These are phyloP conservation scores for Cyberlindnera xylosilytica DNA, from an alignment of 805 yeast species.

Conservation along the genomic window DNA sequence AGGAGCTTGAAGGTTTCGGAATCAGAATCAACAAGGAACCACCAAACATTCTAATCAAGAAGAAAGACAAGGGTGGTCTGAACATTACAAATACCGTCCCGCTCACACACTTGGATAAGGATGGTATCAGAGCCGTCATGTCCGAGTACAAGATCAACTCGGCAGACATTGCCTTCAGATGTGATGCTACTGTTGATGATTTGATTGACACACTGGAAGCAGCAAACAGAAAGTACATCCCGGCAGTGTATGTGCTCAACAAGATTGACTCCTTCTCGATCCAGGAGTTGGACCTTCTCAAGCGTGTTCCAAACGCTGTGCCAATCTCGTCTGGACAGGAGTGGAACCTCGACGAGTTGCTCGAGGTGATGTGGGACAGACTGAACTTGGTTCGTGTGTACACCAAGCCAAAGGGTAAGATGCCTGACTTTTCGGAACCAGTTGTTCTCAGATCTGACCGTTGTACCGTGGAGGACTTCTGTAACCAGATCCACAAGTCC, in stretches of 20 bases:
- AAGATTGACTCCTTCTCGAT: constrained; percentile 93
- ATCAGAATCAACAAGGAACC: constrained; percentile 88
- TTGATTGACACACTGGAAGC: constrained; percentile 92
- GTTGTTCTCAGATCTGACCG: constrained; percentile 83
- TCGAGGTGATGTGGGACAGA: constrained; percentile 94
- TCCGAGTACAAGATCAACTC: constrained; percentile 91
- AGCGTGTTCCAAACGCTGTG: constrained; percentile 94
- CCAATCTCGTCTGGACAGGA: constrained; percentile 95
- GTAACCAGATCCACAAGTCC: constrained; percentile 93
- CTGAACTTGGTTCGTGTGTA: constrained; percentile 90
- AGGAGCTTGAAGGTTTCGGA: constrained; percentile 96
- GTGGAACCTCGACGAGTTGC: constrained; percentile 94
- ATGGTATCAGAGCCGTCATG: constrained; percentile 95
- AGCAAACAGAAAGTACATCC: constrained; percentile 87
- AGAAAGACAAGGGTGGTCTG: constrained; percentile 95
- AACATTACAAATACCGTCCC: constrained; percentile 93
- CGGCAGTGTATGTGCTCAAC: constrained; percentile 91
- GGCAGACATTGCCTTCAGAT: constrained; percentile 93
- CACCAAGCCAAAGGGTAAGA: constrained; percentile 92
- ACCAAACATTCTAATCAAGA: constrained; percentile 88
- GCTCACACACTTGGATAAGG: constrained; percentile 84
- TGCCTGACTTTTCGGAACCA: constrained; percentile 94
- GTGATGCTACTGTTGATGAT: constrained; percentile 98
- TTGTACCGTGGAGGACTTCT: constrained; percentile 89
- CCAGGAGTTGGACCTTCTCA: constrained; percentile 86